Evolutionary conservation across 495 filamentous ascomycete species (phyloP), one percentile per base, ranked within the genome.

Genomic region (Lepraria neglecta): DNA sequence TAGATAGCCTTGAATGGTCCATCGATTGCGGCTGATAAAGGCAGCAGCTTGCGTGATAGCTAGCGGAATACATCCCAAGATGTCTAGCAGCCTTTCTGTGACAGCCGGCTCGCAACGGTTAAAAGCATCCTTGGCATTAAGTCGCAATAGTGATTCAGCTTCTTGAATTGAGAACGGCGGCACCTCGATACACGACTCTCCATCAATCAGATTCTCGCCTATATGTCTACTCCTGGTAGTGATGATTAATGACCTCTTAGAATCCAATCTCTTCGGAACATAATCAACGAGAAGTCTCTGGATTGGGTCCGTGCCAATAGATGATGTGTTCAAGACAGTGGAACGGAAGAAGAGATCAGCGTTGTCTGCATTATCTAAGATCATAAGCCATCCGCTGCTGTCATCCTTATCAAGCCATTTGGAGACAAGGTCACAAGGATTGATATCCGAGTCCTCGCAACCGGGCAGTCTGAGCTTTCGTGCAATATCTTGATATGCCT

Each of bases 201-300:
- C 10, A 28, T 44, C 2, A 31, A 4, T 11, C 6, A 56, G 54
- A 56, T 56, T 17, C 54, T 56, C 0, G 3, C 7, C 35, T 43
- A 56, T 2, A n/a, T 4, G 33, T 56, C 53, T 56, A 7, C 53
- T 56, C 6, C 53, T 56, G 11, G 35, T 56, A 3, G 53, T 56
- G 11, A 56, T 7, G 19, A 56, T 9, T 14, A 56, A 56, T 15
- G 12, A 56, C 9, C 17, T 56, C 53, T 56, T 9, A 40, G 33
- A 42, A 56, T 15, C 3, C 27, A 56, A 44, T 24, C 24, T 3
- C 3, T 3, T 43, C 27, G 11, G 19, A 56, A 56, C 6, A 17
- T 56, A 56, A 3, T 56, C 38, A 9, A 0, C 27, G 4, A 56
- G 17, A 56, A n/a, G 17, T 44, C 40, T 56, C 17, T 44, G 21